phyloP scores from a whole-genome alignment of 352 stramenopile genomes.

The Phytophthora tentaculata region DNA sequence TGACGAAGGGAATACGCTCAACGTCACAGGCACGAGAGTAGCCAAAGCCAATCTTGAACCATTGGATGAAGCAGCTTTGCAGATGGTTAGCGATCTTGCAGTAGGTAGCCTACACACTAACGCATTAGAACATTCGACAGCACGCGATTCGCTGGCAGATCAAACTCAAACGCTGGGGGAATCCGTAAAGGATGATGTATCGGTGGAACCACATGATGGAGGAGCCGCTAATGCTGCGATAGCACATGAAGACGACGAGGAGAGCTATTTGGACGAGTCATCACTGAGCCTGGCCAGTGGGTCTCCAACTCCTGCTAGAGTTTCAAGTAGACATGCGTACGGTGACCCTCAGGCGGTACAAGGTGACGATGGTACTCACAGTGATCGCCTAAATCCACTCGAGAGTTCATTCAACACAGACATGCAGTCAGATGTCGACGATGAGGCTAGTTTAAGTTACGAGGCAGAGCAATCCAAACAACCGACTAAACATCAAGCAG shows the following conservation, averaged over 20 bases:
- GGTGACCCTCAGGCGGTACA: not conserved
- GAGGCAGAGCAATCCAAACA: conserved; percentile 2
- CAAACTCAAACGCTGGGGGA: too few species aligned
- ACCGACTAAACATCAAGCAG: conserved; percentile 2
- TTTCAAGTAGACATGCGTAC: not conserved
- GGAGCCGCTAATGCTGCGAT: not conserved
- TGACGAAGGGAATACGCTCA: not conserved
- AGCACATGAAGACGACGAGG: not conserved
- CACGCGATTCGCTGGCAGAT: too few species aligned
- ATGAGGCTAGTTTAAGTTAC: conserved; percentile 1
- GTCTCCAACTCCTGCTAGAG: not conserved
- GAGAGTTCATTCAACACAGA: conserved; percentile 28
- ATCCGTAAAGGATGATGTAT: too few species aligned
- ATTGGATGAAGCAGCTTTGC: too few species aligned
- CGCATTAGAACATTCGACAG: too few species aligned
- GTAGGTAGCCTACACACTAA: too few species aligned
- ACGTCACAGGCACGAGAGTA: not conserved
- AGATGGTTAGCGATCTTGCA: not conserved
- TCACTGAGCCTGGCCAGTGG: conserved; percentile 3
- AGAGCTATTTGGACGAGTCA: not conserved
- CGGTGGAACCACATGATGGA: too few species aligned
- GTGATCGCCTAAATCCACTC: not conserved
- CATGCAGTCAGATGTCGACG: conserved; percentile 7
- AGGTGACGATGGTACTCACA: conserved; percentile 8
- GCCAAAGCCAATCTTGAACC: not conserved